Percentiles rank a stretch among this genome's conserved stretches.
Conservation (phyloP, 148 eudicot genomes). For the Limonium bicolor region DNA sequence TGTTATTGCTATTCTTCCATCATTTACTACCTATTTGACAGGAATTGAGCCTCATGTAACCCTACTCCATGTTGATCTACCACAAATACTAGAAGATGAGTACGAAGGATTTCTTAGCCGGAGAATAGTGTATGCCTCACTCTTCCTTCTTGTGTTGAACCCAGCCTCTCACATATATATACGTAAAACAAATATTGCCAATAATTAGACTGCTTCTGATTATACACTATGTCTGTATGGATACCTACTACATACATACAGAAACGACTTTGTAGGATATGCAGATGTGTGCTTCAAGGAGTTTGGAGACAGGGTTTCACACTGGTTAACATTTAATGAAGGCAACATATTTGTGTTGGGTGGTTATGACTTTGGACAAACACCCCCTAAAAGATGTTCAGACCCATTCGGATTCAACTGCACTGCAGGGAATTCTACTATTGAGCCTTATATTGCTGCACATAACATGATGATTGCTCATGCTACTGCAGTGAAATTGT, state of each 20-base stretch:
- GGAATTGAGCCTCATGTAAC: constrained; percentile 73
- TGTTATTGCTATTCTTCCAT: too few relatives aligned
- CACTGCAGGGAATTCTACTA: constrained; percentile 5
- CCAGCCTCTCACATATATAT: too few relatives aligned
- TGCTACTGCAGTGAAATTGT: constrained; percentile 5
- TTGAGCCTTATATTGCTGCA: constrained; percentile 9
- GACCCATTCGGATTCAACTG: neutral
- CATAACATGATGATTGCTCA: constrained; percentile 9
- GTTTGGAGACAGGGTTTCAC: constrained; percentile 9
- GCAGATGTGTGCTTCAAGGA: constrained; percentile 6
- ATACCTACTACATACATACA: too few relatives aligned
- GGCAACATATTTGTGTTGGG: neutral
- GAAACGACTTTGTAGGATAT: constrained; percentile 8
- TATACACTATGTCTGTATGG: neutral
- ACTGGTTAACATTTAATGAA: constrained; percentile 11
- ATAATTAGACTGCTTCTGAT: too few relatives aligned
- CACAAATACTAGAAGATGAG: constrained; percentile 60
- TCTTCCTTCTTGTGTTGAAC: neutral
- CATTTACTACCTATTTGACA: constrained; percentile 11
- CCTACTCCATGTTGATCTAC: constrained; percentile 35
- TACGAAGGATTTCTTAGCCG: constrained; percentile 50
- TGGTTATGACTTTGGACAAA: constrained; percentile 3
- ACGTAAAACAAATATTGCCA: too few relatives aligned
- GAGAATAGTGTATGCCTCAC: constrained; percentile 23
- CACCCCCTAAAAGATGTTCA: constrained; percentile 12